Evolutionary conservation across 1,139 yeast genomes (phyloP).

Genomic region (Candida labiduridarum): DNA sequence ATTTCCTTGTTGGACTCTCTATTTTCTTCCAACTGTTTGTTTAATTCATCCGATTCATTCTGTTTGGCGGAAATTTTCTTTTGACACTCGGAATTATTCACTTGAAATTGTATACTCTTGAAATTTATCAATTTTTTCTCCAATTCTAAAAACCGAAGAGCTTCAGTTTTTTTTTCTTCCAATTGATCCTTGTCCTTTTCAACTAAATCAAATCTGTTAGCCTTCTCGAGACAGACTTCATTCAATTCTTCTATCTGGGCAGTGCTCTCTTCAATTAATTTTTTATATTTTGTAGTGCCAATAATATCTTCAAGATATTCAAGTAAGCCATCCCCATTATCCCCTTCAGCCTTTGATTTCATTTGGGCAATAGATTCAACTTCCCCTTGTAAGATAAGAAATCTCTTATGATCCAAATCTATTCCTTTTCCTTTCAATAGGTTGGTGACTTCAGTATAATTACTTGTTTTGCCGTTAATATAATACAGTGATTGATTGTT

Average conservation of each 20-base stretch:
- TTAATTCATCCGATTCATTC: slow-evolving; percentile 34
- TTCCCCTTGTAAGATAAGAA: slow-evolving; percentile 94
- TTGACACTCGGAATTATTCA: slow-evolving; percentile 44
- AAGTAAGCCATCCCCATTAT: slow-evolving; percentile 88
- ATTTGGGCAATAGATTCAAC: slow-evolving; percentile 98
- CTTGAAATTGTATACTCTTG: slow-evolving; percentile 61
- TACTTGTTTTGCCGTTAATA: slow-evolving; percentile 69
- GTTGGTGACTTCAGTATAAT: slow-evolving; percentile 77
- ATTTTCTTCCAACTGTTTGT: slow-evolving; percentile 50
- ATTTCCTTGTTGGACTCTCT: slow-evolving; percentile 47
- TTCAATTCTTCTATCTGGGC: slow-evolving; percentile 67
- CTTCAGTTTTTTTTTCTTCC: slow-evolving; percentile 71
- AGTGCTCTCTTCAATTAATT: slow-evolving; percentile 67
- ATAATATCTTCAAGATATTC: slow-evolving; percentile 96
- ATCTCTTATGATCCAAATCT: slow-evolving; percentile 92
- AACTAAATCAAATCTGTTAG: slow-evolving; percentile 76
- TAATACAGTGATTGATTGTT: slow-evolving; percentile 80
- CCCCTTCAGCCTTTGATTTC: slow-evolving; percentile 95
- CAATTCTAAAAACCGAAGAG: slow-evolving; percentile 61
- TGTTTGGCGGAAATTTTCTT: slow-evolving; percentile 43
- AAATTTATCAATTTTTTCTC: slow-evolving; percentile 65
- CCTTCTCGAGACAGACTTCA: slow-evolving; percentile 80
- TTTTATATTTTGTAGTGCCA: slow-evolving; percentile 87
- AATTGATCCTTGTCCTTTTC: slow-evolving; percentile 72
- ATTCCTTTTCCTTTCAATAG: slow-evolving; percentile 82